Evolutionary conservation across 2,329 filamentous ascomycete species (phyloP), one percentile per base, ranked within the genome.

Genomic region (Fusarium goolgardi): DNA sequence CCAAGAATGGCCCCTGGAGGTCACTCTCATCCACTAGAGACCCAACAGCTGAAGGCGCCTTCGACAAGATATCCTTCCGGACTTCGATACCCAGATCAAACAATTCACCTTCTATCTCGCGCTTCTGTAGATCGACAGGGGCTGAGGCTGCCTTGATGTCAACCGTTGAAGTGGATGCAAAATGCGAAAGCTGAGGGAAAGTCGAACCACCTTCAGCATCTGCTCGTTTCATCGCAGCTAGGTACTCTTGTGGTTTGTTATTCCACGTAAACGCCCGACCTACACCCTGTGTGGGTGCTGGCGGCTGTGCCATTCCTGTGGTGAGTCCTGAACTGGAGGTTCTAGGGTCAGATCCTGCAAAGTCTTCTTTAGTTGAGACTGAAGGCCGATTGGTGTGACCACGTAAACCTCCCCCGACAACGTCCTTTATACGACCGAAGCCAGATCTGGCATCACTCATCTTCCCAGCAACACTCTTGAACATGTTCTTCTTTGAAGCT

Each of bases 341-440:
- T 21, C 65, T 61, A 11, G 60, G 50, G 11, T 61, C 60, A 23
- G 73, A 76, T 34, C 85, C 82, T 23, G 76, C 71, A 34, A 77
- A 78, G n/a, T 88, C 87, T 55, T 90, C 87, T 69, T 81, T 86
- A 6, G 72, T 73, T 11, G 77, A 73, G 12, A 76, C 65, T 5
- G 87, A 88, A n/a, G 83, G 82, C 16, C 85, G 84, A 67, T 78
- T 83, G 46, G 75, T 72, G 62, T 90, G 86, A 3, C 85, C 84
- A 66, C 83, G 83, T n/a, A 83, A 75, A 13, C 80, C 81, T 16
- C 84, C 83, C 2, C 92, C 92, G 35, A 97, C 91, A 4, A 90
- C 93, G 75, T 95, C 93, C 75, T 94, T 94, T 76, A 97, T 94
- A 35, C 92, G 89, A 3, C 91, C 92, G 57, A 97, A 85, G 1